Conservation (phyloP, 1,284 basidiomycete species). For the Cutaneotrichosporon dermatis region DNA sequence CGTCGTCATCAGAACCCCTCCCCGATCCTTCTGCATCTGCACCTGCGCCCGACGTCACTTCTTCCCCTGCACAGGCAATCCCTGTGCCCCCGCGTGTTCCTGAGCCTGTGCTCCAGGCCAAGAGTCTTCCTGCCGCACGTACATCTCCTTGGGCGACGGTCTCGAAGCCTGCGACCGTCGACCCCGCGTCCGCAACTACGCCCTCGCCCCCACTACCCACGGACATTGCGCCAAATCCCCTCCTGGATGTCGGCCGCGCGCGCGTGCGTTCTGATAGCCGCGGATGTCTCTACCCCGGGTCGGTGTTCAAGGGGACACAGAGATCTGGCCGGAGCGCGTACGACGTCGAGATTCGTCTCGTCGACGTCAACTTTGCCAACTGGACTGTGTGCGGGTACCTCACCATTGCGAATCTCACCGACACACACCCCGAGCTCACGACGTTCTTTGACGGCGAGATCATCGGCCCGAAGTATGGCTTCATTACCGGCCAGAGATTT, state of each 20-base stretch:
- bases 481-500: constrained; percentile 71
- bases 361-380: constrained; percentile 73
- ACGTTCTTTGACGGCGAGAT: constrained; percentile 94
- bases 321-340: constrained; percentile 78
- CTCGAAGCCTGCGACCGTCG: neutral
- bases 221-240: constrained; percentile 54
- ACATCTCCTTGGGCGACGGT: constrained; percentile 31
- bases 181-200: neutral
- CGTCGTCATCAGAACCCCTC: neutral
- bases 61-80: neutral
- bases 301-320: constrained; percentile 71
- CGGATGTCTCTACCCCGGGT: constrained; percentile 75
- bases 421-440: constrained; percentile 83
- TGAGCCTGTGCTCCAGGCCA: constrained; percentile 15
- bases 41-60: neutral
- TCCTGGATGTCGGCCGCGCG: constrained; percentile 66
- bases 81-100: neutral
- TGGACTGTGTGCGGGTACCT: constrained; percentile 83
- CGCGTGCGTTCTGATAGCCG: constrained; percentile 68
- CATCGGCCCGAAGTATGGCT: constrained; percentile 76
- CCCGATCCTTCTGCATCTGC: neutral
- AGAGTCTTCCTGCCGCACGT: constrained; percentile 30
- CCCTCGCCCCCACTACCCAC: neutral
- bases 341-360: constrained; percentile 74
- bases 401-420: constrained; percentile 78